Conservation (phyloP, 805 yeast genomes). For the Pichia gijzeniarum region DNA sequence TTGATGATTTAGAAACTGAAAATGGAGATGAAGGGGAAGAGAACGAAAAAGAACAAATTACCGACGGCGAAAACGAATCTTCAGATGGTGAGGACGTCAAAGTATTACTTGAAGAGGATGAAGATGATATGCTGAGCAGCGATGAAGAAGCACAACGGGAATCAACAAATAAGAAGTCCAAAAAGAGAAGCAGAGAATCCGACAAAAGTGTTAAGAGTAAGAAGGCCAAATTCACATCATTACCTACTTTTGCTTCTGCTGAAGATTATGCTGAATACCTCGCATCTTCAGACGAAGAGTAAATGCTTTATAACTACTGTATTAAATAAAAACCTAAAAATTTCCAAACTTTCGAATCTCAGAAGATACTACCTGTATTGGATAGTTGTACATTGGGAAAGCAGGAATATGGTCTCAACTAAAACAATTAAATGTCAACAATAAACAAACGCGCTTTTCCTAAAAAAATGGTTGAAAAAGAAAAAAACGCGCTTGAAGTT, state of each 20-base stretch:
- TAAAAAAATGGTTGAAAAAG: too few species aligned
- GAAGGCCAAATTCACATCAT: conserved; percentile 50
- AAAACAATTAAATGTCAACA: too few species aligned
- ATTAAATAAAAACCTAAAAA: too few species aligned
- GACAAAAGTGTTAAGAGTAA: conserved; percentile 16
- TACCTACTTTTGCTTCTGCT: conserved; percentile 84
- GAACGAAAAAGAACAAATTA: conserved; percentile 23
- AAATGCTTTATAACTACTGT: background rate
- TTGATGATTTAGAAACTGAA: conserved; percentile 26
- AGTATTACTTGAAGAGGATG: conserved; percentile 19
- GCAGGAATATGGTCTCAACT: too few species aligned
- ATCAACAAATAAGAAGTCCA: conserved; percentile 11
- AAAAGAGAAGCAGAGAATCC: conserved; percentile 18
- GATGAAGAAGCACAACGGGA: conserved; percentile 19
- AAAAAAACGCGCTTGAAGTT: too few species aligned
- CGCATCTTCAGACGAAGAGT: conserved; percentile 54
- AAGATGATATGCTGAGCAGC: conserved; percentile 22
- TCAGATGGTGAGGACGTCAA: conserved; percentile 22
- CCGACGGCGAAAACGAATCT: conserved; percentile 19
- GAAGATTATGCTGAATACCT: conserved; percentile 78
- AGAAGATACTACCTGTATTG: too few species aligned
- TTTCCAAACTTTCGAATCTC: too few species aligned
- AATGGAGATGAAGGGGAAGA: conserved; percentile 11
- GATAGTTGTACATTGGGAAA: too few species aligned
- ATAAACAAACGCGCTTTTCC: too few species aligned